Evolutionary conservation across 768 basidiomycete genomes (phyloP), one percentile per base, ranked within the genome.

Genomic region (Kwoniella sp.): DNA sequence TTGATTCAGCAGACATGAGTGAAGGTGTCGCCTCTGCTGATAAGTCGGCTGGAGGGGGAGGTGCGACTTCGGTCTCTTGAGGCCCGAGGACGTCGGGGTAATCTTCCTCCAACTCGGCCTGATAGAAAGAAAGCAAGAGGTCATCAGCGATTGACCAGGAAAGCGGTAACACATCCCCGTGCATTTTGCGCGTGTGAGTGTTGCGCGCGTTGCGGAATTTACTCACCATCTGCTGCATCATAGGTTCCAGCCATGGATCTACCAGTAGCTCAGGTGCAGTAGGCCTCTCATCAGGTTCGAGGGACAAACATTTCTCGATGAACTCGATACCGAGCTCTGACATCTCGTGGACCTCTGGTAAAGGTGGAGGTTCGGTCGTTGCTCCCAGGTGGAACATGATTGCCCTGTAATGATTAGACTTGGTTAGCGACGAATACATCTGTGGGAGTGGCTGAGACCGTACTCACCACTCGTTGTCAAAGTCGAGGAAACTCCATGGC

Each of bases 331-430:
- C 96, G 36, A 88, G 77, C 44, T 88, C 88, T 72, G 91, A 90
- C 27, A 98, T 86, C 80, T 98, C 91, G 53, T 87, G 88, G 8
- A 90, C 85, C 70, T 97, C 93, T 2, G 96, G 96, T 15, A 99
- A 82, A 8, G 93, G 94, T 19, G 96, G 96, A 73, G 96, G 92
- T 71, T 98, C 90, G 2, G 92, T 95, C 7, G 94, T 90, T 49
- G 96, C 91, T 49, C 95, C 95, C 60, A 97, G 96, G 77, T 95
- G 93, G 83, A 95, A 98, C 95, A 97, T 97, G 81, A 97, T 95
- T n/a, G 95, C 94, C 94, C 94, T 95, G 71, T 3, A 40, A 3
- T 26, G n/a, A n/a, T n/a, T n/a, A n/a, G n/a, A n/a, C n/a, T n/a
- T n/a, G n/a, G n/a, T n/a, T n/a, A n/a, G n/a, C n/a, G n/a, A n/a